Base-by-base conservation (phyloP, 129 eudicot genomes). In the Artemisia tridentata region DNA sequence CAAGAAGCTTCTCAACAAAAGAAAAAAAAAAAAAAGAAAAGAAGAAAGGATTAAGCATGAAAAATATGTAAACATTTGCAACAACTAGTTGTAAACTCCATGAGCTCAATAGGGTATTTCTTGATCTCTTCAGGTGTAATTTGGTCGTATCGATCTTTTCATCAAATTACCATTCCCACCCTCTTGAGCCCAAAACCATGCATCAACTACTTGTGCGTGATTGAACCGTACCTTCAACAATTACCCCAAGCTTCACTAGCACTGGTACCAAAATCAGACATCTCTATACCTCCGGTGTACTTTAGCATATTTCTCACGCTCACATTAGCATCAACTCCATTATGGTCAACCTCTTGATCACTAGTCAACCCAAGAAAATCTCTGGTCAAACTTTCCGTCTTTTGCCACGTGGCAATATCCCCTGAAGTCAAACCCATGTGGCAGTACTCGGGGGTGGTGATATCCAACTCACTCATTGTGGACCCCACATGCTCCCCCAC, bases 361-460 rank as follows among this genome's bases (percentile, higher is more conserved):
- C 86, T 90, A 0, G 85, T 75, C 78, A 91, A 78, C 73, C 96
- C 97, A 21, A 91, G 88, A 78, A 91, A 91, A 74, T 91, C 97
- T 18, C 97, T 82, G n/a, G 97, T 91, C 80, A 84, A 31, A 25
- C 75, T 60, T 5, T 86, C 85, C 47, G 75, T 80, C 67, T 77
- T 85, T 79, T 80, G 86, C 89, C 93, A 86, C 68, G 82, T 77
- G 45, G 45, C 45, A 38, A 38, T 38, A 38, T 63, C 68, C 72
- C 77, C 63, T 75, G 87, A 61, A 62, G 72, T 65, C 70, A 31
- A 47, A 59, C 76, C 12, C 79, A 38, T 8, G 0, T 38, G 45
- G 45, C 45, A 38, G 9, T 38, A 38, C 45, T 38, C 0, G 10
- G 10, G 10, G 11, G 45, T 38, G 45, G 45, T 75, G 79, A 83